phyloP scores from a whole-genome alignment of 2,329 filamentous ascomycete genomes.

The Trichophyton verrucosum region DNA sequence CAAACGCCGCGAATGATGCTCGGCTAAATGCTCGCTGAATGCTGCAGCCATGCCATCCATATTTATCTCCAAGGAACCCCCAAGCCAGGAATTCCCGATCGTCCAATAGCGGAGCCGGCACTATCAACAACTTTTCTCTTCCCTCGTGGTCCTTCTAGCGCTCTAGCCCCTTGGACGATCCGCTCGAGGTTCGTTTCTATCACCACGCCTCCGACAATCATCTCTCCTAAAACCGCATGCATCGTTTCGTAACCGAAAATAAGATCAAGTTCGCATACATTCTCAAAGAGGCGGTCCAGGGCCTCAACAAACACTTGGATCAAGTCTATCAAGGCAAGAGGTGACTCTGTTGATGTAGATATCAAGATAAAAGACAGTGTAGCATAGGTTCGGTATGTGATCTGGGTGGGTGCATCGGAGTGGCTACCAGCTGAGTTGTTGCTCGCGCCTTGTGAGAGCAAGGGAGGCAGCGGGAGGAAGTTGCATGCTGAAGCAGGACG shows the following conservation, averaged over 20 bases:
- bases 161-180: slow-evolving; percentile 72
- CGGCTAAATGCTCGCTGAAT: not conserved
- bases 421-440: slow-evolving; percentile 42
- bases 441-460: slow-evolving; percentile 44
- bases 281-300: slow-evolving; percentile 88
- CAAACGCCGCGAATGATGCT: not conserved
- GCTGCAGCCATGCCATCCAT: not conserved
- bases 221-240: slow-evolving; percentile 79
- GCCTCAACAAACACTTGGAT: slow-evolving; percentile 98
- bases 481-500: slow-evolving; percentile 89
- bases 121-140: slow-evolving; percentile 35
- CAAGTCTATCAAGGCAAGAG: slow-evolving; percentile 84
- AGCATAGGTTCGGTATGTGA: slow-evolving; percentile 96
- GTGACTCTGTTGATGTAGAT: slow-evolving; percentile 88
- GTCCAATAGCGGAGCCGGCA: slow-evolving; percentile 27
- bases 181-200: slow-evolving; percentile 82
- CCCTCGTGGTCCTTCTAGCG: slow-evolving; percentile 31
- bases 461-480: slow-evolving; percentile 70
- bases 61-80: slow-evolving; percentile 27
- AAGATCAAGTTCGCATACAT: slow-evolving; percentile 93
- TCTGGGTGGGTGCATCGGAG: slow-evolving; percentile 84
- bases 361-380: slow-evolving; percentile 99
- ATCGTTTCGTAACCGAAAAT: slow-evolving; percentile 99
- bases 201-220: slow-evolving; percentile 91
- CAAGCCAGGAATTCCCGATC: slow-evolving; percentile 27